Evolutionary conservation across 495 filamentous ascomycete species (phyloP).

Genomic region (Penicillium lividum): DNA sequence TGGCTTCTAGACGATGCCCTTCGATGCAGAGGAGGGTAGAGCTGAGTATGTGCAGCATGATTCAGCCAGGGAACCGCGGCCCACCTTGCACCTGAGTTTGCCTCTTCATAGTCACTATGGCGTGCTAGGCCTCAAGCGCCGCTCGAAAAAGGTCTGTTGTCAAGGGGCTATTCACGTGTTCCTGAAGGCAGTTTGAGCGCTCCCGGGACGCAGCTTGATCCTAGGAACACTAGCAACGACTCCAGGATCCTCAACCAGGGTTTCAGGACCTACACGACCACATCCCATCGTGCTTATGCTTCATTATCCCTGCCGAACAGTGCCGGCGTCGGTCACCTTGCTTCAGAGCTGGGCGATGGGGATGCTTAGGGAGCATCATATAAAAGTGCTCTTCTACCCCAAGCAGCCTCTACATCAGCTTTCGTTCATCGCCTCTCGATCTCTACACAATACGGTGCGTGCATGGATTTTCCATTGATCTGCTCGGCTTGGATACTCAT

Average conservation of each 20-base stretch:
- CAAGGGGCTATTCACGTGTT: neutral
- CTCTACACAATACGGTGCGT: slow-evolving; percentile 4
- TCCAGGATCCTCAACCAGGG: neutral
- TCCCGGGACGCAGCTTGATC: neutral
- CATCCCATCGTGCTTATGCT: slow-evolving; percentile 1
- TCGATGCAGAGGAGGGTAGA: neutral
- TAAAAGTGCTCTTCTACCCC: neutral
- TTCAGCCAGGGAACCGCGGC: neutral
- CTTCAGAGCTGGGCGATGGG: neutral
- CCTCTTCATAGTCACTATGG: neutral
- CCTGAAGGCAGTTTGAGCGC: neutral
- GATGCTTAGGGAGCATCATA: neutral
- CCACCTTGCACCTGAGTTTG: neutral
- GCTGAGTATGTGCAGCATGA: neutral
- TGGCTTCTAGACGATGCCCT: neutral
- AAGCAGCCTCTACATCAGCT: neutral
- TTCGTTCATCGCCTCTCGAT: neutral
- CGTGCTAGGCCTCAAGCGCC: neutral
- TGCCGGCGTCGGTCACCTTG: neutral
- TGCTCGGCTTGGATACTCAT: neutral
- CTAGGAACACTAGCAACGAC: neutral
- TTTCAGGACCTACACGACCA: neutral
- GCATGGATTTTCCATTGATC: neutral
- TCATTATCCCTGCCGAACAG: neutral
- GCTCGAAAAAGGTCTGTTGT: neutral